Conservation (phyloP, 257 asterid species). For the Penstemon davidsonii region DNA sequence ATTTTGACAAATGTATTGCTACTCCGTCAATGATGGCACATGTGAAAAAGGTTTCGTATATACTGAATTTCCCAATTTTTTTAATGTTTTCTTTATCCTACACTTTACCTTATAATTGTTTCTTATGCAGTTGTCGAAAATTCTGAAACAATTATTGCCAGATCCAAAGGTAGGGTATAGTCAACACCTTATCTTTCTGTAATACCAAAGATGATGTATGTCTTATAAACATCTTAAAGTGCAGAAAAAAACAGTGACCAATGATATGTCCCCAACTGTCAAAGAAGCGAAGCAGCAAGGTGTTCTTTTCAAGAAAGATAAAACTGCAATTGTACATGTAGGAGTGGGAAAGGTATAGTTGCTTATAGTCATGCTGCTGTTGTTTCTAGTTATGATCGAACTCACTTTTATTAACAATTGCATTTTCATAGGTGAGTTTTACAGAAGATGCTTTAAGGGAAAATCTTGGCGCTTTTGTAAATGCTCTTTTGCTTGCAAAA, state of each 20-base stretch:
- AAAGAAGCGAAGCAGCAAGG: conserved; percentile 71
- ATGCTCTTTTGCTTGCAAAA: conserved; percentile 85
- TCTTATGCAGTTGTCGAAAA: conserved; percentile 64
- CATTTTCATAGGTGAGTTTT: conserved; percentile 62
- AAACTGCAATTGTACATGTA: conserved; percentile 94
- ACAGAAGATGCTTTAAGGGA: conserved; percentile 79
- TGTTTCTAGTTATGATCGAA: not conserved
- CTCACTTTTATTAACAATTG: conserved; percentile 19
- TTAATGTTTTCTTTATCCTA: conserved; percentile 25
- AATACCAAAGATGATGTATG: conserved; percentile 22
- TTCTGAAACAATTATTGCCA: conserved; percentile 78
- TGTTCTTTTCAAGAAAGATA: conserved; percentile 82
- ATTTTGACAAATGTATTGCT: conserved; percentile 83
- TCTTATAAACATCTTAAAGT: conserved; percentile 33
- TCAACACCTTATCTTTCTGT: conserved; percentile 26
- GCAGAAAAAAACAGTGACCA: conserved; percentile 92
- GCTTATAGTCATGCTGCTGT: conserved; percentile 14
- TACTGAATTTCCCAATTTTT: conserved; percentile 14
- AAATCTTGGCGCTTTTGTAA: conserved; percentile 85
- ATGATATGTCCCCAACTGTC: conserved; percentile 69
- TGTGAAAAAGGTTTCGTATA: conserved; percentile 67
- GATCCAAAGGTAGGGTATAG: conserved; percentile 59
- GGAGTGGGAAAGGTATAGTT: conserved; percentile 89
- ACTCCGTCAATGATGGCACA: conserved; percentile 82
- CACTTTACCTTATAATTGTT: conserved; percentile 20